These are phyloP conservation scores for Leishmania martiniquensis DNA, from an alignment of 208 protist genomes.

Conservation along the genomic window DNA sequence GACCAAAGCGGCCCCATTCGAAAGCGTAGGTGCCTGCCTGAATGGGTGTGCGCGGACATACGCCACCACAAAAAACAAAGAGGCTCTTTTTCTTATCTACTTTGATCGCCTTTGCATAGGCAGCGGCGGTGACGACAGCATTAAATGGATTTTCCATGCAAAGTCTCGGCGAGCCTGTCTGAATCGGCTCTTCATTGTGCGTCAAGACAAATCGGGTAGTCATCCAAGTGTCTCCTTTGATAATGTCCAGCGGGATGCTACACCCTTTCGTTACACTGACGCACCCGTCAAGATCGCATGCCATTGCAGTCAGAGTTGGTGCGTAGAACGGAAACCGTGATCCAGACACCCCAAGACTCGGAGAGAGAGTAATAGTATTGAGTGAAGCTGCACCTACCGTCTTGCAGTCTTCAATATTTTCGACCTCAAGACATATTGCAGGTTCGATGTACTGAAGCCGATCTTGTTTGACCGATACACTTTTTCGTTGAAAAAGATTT, in stretches of 20 bases:
- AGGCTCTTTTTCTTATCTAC: constrained; percentile 40
- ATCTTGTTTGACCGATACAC: constrained; percentile 46
- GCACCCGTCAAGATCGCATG: constrained; percentile 68
- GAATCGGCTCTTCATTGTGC: constrained; percentile 65
- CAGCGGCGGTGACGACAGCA: constrained; percentile 43
- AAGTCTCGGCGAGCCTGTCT: constrained; percentile 63
- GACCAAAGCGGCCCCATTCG: constrained; percentile 72
- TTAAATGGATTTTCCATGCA: constrained; percentile 49
- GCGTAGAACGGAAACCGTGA: constrained; percentile 87
- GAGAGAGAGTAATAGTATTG: constrained; percentile 37
- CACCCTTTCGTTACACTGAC: constrained; percentile 59
- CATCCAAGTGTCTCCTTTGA: constrained; percentile 21
- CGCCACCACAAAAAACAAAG: constrained; percentile 69
- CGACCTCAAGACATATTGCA: constrained; percentile 57
- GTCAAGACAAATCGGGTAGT: constrained; percentile 62
- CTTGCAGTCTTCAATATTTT: constrained; percentile 27
- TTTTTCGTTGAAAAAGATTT: constrained; percentile 40
- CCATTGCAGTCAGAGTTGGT: constrained; percentile 56
- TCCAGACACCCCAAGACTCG: constrained; percentile 69
- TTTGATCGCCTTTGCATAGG: constrained; percentile 67
- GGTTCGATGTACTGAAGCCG: constrained; percentile 75
- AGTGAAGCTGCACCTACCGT: constrained; percentile 17
- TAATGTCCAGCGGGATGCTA: constrained; percentile 24
- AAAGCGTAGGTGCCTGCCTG: constrained; percentile 64
- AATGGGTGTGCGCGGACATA: constrained; percentile 48